Conservation (phyloP, 1,139 yeast genomes). For the Candida mesenterica region DNA sequence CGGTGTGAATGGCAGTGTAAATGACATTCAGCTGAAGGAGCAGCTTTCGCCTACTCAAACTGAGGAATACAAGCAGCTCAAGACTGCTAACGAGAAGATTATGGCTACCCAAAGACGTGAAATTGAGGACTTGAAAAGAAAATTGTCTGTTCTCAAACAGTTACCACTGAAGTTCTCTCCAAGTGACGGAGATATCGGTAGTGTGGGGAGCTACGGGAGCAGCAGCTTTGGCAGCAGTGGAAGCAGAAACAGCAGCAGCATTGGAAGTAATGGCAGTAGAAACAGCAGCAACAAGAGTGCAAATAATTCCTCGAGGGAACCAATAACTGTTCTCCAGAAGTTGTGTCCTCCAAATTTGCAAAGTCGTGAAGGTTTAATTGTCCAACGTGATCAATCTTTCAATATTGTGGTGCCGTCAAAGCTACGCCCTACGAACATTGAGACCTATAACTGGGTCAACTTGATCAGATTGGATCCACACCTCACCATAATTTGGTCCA, state of each 20-base stretch:
- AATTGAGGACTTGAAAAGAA: constrained; percentile 37
- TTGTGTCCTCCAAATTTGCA: constrained; percentile 15
- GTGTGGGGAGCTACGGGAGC: neutral
- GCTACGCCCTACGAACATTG: constrained; percentile 11
- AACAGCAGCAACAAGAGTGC: neutral
- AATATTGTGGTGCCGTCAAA: constrained; percentile 10
- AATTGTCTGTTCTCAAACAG: constrained; percentile 29
- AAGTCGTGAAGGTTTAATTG: constrained; percentile 18
- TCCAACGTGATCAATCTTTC: constrained; percentile 19
- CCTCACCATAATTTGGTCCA: constrained; percentile 41
- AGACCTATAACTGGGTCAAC: constrained; percentile 41
- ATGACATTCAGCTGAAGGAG: neutral
- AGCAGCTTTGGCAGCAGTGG: neutral
- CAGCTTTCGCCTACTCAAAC: constrained; percentile 15
- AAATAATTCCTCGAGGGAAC: constrained; percentile 1
- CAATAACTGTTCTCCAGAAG: constrained; percentile 20
- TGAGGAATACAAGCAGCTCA: constrained; percentile 23
- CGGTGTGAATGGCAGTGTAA: neutral
- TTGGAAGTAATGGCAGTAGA: neutral
- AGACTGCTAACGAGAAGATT: constrained; percentile 21
- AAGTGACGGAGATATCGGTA: neutral
- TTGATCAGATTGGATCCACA: constrained; percentile 42
- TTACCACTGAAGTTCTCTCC: constrained; percentile 12
- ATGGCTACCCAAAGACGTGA: constrained; percentile 31
- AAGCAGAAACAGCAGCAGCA: neutral